Evolutionary conservation across 1,284 basidiomycete species (phyloP).

Genomic region (Ceratobasidium sp.): DNA sequence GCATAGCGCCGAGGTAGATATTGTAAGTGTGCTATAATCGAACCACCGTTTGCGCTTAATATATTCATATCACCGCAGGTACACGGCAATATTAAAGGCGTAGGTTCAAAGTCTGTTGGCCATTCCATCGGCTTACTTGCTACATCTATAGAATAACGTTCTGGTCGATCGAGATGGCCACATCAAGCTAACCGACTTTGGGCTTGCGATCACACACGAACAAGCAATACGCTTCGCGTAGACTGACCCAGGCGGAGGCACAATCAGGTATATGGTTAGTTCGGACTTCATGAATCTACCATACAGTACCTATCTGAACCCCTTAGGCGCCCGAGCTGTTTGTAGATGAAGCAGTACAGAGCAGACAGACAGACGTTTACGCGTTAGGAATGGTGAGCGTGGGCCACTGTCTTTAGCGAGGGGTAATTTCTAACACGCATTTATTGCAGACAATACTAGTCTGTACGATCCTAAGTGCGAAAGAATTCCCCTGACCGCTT

Average conservation of each 20-base stretch:
- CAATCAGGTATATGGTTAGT: not conserved
- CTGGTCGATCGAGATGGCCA: conserved; percentile 1
- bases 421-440: no score
- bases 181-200: conserved; percentile 11
- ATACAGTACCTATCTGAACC: not conserved
- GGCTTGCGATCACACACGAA: not conserved
- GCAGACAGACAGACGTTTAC: not conserved
- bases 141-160: not conserved
- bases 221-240: not conserved
- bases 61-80: not conserved
- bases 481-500: no score
- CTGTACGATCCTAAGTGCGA: no score
- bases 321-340: not conserved
- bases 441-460: no score
- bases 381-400: conserved; percentile 16
- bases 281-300: no score
- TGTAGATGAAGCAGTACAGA: not conserved
- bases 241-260: not conserved
- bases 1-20: not conserved
- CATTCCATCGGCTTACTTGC: no score
- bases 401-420: no score
- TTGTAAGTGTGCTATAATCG: not conserved
- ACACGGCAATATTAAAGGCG: conserved; percentile 20
- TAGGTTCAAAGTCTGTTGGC: not conserved
- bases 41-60: not conserved